Conservation (phyloP, 2,329 filamentous ascomycete species). For the Exophiala lecanii-corni region DNA sequence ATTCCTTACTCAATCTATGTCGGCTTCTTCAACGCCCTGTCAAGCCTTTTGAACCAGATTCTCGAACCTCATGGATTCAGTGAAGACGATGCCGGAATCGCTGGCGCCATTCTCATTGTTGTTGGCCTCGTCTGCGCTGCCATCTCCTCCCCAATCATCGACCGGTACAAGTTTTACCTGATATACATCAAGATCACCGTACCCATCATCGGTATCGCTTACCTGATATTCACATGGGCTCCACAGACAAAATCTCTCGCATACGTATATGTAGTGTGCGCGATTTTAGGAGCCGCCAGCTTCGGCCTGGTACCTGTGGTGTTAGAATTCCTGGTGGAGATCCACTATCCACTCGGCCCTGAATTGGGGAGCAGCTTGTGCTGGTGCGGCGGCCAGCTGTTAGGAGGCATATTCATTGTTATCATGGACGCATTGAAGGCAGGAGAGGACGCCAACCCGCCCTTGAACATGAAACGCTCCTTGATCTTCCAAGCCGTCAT, state of each 20-base stretch:
- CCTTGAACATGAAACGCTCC: slow-evolving; percentile 66
- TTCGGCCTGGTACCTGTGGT: slow-evolving; percentile 80
- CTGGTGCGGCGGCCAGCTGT: slow-evolving; percentile 80
- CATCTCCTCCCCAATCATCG: slow-evolving; percentile 73
- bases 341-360: slow-evolving; percentile 80
- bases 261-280: slow-evolving; percentile 64
- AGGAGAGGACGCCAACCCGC: slow-evolving; percentile 51
- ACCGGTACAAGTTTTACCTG: slow-evolving; percentile 77
- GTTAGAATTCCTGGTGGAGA: slow-evolving; percentile 80
- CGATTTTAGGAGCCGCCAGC: slow-evolving; percentile 70
- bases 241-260: slow-evolving; percentile 56
- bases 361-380: slow-evolving; percentile 78
- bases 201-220: slow-evolving; percentile 67
- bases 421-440: slow-evolving; percentile 68
- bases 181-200: slow-evolving; percentile 67
- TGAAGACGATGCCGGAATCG: slow-evolving; percentile 82
- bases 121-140: slow-evolving; percentile 77
- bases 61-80: slow-evolving; percentile 78
- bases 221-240: slow-evolving; percentile 78
- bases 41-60: slow-evolving; percentile 84
- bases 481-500: slow-evolving; percentile 77
- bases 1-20: slow-evolving; percentile 81
- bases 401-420: slow-evolving; percentile 81
- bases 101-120: slow-evolving; percentile 81
- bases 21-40: slow-evolving; percentile 89